Evolutionary conservation across 306 rosid species (phyloP), one percentile per base, ranked within the genome.

Genomic region (Macrotyloma uniflorum): DNA sequence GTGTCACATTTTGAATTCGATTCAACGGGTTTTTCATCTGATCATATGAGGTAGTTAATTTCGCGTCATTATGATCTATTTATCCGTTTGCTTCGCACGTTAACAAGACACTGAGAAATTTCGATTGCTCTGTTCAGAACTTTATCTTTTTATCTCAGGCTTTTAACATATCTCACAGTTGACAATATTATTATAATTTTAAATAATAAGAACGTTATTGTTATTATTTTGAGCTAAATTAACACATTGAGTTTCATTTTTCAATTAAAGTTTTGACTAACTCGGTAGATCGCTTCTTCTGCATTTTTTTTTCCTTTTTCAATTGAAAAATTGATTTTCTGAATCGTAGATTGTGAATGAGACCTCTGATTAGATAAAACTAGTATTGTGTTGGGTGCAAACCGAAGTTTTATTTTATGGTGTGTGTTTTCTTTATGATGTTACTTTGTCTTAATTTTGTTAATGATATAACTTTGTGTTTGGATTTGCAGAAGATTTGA

Each of bases 391-490:
- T 59, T 33, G 22, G 62, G 1, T n/a, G 53, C 70, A 5, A 15
- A 32, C 8, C 18, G 15, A 18, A 61, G 20, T 78, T 28, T 78
- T 40, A 18, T 18, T 55, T 54, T 4, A 3, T 53, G 61, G 30
- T 55, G 7, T 55, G 7, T 11, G 2, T 23, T 15, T 43, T 35
- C 28, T 64, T 13, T 24, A 24, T 51, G 47, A 11, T 38, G 14
- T 16, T 55, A 19, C 33, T 33, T 20, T 46, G 18, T 64, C 30
- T 78, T 85, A 59, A 55, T 67, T 45, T 80, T 36, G 13, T 55
- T 38, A 6, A 51, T 4, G 26, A 30, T 6, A 0, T 54, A 7
- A 1, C 14, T 50, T 36, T 9, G 46, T 77, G 14, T 54, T 20
- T 23, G 15, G 1, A 5, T 54, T 54, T 54, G 30, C 61, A 54